Evolutionary conservation across 2,329 filamentous ascomycete species (phyloP), one percentile per base, ranked within the genome.

Genomic region (Diaporthe caulivora): DNA sequence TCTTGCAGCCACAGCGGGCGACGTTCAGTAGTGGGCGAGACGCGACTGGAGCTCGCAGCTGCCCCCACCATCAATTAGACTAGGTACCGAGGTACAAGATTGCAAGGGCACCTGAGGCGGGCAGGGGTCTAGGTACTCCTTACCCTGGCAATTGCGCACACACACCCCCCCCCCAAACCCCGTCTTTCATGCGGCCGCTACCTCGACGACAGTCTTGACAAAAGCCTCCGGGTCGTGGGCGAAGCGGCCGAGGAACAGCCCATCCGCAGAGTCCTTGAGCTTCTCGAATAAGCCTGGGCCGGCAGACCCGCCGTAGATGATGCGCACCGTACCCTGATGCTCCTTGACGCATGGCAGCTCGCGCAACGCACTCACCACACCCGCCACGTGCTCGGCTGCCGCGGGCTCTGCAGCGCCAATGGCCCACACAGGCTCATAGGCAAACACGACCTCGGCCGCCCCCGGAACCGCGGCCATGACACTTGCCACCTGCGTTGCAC

Each of bases 371-470:
- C 87, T 87, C 21, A 93, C 91, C 2, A 97, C 93, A 49, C 86
- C 88, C 5, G 92, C 88, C 0, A 97, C 93, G 80, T 97, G 92
- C 75, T 92, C 91, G 24, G 92, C 89, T 10, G 88, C 88, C 0
- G 94, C 94, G 2, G 94, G 94, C 78, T 92, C 86, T 1, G 88
- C 85, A 13, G 94, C 92, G 0, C 94, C 94, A 81, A 97, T 97
- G 0, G 94, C 94, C 94, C 94, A 97, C 1, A 97, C 94, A 10
- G 94, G 94, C 84, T 97, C 94, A 80, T 97, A 97, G 0, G 94
- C 94, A 72, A 97, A 87, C 9, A 96, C 89, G 7, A 97, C 88
- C 62, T 95, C 92, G 0, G 91, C 89, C 21, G 90, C 86, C 15
- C 85, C 85, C 0, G 91, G 87, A 10, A 96, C 84, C 0, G 86